A percentile compares a stretch with the other conserved stretches of the same genome.
These are phyloP conservation scores for Pyrenochaeta sp. DNA, from an alignment of 2,329 filamentous ascomycete genomes.

Conservation along the genomic window DNA sequence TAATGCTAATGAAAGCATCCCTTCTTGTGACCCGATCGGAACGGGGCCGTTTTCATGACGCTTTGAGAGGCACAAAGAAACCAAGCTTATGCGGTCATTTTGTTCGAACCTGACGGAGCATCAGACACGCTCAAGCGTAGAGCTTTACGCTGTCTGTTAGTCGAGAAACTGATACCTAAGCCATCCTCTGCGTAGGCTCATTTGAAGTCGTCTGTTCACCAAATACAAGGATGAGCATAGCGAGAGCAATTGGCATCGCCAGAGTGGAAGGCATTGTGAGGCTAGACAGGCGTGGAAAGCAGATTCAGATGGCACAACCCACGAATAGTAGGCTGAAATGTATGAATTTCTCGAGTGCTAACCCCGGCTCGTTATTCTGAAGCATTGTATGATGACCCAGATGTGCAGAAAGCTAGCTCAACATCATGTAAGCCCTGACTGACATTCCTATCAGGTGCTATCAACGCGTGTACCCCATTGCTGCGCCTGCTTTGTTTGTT, in stretches of 20 bases:
- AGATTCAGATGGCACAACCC: background rate
- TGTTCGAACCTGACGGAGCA: conserved; percentile 6
- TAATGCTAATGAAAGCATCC: background rate
- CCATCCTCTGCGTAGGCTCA: too few species aligned
- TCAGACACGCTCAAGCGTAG: too few species aligned
- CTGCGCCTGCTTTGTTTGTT: conserved; percentile 13
- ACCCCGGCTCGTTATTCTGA: too few species aligned
- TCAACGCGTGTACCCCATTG: conserved; percentile 11
- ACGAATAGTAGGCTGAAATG: background rate
- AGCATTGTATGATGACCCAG: too few species aligned
- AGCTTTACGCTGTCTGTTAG: too few species aligned
- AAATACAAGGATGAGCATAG: conserved; percentile 22
- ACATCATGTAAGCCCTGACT: background rate
- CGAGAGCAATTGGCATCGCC: conserved; percentile 15
- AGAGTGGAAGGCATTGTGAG: background rate
- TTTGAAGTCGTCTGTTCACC: conserved; percentile 13
- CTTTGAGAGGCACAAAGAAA: conserved; percentile 12
- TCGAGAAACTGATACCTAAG: too few species aligned
- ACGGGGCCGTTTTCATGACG: background rate
- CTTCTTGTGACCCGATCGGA: background rate
- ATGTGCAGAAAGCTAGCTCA: background rate
- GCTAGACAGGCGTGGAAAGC: background rate
- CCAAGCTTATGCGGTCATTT: conserved; percentile 25
- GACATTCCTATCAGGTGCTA: background rate
- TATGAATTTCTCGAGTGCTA: background rate